phyloP scores from a whole-genome alignment of 192 early-diverging fungal species.

The Backusella circina region DNA sequence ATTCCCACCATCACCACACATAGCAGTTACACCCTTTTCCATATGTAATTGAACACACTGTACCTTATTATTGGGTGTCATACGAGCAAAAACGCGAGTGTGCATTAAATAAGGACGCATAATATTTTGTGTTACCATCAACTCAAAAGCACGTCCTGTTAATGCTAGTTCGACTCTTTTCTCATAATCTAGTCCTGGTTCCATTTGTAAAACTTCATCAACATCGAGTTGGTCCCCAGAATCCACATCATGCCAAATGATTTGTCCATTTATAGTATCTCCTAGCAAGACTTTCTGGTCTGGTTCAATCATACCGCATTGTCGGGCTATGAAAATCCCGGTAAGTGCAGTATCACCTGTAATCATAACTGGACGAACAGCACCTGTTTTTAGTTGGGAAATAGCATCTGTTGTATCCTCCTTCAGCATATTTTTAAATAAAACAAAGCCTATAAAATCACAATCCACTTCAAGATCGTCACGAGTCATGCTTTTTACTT shows the following conservation, averaged over 20 bases:
- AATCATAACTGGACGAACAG: conserved; percentile 75
- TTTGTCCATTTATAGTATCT: conserved; percentile 26
- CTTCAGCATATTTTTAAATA: conserved; percentile 79
- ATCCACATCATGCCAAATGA: conserved; percentile 61
- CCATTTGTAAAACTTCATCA: conserved; percentile 26
- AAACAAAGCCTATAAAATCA: conserved; percentile 54
- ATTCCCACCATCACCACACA: conserved; percentile 91
- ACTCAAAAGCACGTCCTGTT: conserved; percentile 65
- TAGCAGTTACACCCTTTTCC: conserved; percentile 73
- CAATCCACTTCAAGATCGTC: conserved; percentile 58
- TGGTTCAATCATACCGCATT: conserved; percentile 59
- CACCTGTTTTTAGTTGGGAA: conserved; percentile 61
- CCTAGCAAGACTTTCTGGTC: conserved; percentile 54
- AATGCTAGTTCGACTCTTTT: conserved; percentile 62
- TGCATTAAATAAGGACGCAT: conserved; percentile 57
- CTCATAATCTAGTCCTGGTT: neutral
- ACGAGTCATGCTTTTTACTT: conserved; percentile 42
- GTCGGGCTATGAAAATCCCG: conserved; percentile 66
- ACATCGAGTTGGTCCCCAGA: conserved; percentile 42
- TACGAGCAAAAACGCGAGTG: conserved; percentile 75
- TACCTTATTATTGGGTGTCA: conserved; percentile 77
- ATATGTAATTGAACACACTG: conserved; percentile 71
- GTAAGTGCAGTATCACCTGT: conserved; percentile 80
- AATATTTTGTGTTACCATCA: conserved; percentile 31
- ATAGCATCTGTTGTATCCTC: conserved; percentile 65